These are phyloP conservation scores for Podaxis sp. DNA, from an alignment of 768 basidiomycete species.

Conservation along the genomic window DNA sequence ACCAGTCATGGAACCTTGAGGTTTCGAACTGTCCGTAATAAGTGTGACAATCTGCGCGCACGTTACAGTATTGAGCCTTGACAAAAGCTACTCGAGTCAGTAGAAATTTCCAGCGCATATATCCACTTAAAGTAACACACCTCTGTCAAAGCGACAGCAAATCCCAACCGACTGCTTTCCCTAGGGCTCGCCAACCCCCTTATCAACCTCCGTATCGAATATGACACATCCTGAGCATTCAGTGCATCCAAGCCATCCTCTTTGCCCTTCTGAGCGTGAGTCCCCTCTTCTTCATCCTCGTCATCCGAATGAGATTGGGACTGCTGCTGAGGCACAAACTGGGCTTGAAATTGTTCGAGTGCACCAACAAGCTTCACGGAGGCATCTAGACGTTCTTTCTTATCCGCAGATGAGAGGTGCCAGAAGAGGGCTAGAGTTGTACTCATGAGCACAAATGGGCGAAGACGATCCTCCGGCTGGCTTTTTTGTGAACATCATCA, in stretches of 20 bases:
- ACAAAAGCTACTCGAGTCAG: constrained; percentile 59
- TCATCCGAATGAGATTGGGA: constrained; percentile 37
- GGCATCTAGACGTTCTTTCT: constrained; percentile 78
- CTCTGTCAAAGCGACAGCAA: constrained; percentile 94
- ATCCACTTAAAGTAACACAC: constrained; percentile 40
- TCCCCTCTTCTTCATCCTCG: constrained; percentile 45
- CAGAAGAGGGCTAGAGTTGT: constrained; percentile 94
- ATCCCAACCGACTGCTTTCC: constrained; percentile 92
- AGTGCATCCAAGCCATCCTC: constrained; percentile 55
- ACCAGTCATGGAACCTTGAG: constrained; percentile 75
- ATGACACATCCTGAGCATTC: constrained; percentile 90
- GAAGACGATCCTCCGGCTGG: constrained; percentile 7
- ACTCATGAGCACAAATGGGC: constrained; percentile 44
- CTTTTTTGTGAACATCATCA: constrained; percentile 14
- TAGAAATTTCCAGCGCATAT: constrained; percentile 13
- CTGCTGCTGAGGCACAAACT: constrained; percentile 47
- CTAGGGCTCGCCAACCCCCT: constrained; percentile 89
- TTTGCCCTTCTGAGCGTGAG: constrained; percentile 32
- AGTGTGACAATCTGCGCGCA: constrained; percentile 76
- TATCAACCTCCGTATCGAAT: constrained; percentile 84
- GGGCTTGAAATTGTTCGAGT: constrained; percentile 82
- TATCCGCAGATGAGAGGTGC: constrained; percentile 82
- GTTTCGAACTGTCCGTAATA: constrained; percentile 67
- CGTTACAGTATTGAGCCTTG: constrained; percentile 74
- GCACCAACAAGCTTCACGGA: constrained; percentile 80